Evolutionary conservation across 2,329 filamentous ascomycete species (phyloP), one percentile per base, ranked within the genome.

Genomic region (Drechslerella coelobrocha): DNA sequence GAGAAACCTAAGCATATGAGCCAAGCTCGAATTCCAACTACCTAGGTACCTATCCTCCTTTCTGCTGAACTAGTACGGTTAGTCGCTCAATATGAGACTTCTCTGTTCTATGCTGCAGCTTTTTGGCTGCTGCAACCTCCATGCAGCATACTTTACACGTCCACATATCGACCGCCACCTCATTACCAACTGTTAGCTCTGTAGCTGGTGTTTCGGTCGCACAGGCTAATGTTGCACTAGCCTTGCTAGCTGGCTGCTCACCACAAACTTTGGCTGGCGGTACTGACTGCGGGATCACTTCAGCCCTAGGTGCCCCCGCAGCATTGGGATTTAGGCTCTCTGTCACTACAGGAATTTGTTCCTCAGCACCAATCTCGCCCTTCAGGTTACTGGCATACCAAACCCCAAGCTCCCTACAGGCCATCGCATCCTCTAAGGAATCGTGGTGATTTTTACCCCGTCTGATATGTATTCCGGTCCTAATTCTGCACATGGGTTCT

Each of bases 401-500:
- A 48, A 79, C 75, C 2, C 79, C 75, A 34, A 83, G 61, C 63
- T 82, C 81, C 10, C 82, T 75, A 2, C 78, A 77, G 0, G 81
- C 81, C 50, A 81, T 72, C 2, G 81, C 81, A 68, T 83, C 81
- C 72, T 83, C 81, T 14, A 81, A 48, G 57, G 80, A 82, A 69
- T 82, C 80, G 59, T 82, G 81, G 6, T 78, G 78, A 1, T 75
- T 76, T 7, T 75, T 72, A 9, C 60, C 53, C 9, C 19, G 21
- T 23, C 68, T 24, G 29, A 69, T 69, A 34, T 50, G 48, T 17
- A 69, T 41, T 29, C 65, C 65, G 7, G 65, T 62, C 31, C 37
- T 62, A 26, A 62, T 1, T 10, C 65, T 62, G 45, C 65, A 62
- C 57, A 69, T 62, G 1, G 57, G 51, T 14, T 69, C 65, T n/a